Conservation (phyloP, 345 rosid genomes). For the Eucalyptus paniculata region DNA sequence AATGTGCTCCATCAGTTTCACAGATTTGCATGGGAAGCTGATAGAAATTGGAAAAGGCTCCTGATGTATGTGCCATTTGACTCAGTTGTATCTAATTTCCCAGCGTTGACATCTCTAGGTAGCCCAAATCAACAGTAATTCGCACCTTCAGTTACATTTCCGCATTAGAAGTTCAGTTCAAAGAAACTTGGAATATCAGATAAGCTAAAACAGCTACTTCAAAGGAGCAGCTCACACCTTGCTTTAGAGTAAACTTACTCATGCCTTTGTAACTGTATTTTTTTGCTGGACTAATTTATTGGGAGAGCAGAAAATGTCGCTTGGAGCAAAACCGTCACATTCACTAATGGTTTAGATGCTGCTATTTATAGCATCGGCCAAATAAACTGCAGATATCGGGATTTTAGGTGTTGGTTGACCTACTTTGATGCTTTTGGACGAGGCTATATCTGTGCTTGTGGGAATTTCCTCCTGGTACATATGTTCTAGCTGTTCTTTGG, state of each 20-base stretch:
- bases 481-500: conserved; percentile 69
- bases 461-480: conserved; percentile 13
- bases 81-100: neutral
- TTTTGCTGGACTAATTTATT: neutral
- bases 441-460: neutral
- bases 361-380: neutral
- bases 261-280: neutral
- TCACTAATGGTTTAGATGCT: neutral
- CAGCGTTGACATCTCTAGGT: conserved; percentile 35
- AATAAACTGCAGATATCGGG: neutral
- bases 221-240: neutral
- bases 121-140: neutral
- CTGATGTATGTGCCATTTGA: neutral
- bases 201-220: neutral
- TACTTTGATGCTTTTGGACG: neutral
- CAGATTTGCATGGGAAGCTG: neutral
- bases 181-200: neutral
- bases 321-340: neutral
- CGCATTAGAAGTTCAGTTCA: neutral
- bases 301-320: neutral
- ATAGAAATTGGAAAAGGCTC: neutral
- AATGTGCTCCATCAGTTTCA: neutral
- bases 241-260: neutral
- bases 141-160: conserved; percentile 28
- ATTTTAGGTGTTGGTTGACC: neutral